Percentiles rank a stretch among this genome's conserved stretches.
Evolutionary conservation across 768 basidiomycete genomes (phyloP).

Genomic region (Rhizopogon vinicolor): DNA sequence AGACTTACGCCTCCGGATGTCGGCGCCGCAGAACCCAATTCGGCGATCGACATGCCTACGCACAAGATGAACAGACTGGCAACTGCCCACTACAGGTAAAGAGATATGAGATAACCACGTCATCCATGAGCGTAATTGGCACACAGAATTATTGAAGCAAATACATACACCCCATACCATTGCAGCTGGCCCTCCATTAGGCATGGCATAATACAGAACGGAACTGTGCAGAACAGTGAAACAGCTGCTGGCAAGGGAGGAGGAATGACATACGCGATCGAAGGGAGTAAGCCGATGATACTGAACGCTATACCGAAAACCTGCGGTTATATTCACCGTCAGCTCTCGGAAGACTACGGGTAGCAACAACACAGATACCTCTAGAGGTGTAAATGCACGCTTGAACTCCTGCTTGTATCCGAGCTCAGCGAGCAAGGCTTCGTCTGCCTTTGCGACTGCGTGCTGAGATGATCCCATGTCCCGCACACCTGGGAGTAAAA

Average conservation of each 20-base stretch:
- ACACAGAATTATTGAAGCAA: no score
- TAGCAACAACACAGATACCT: background rate
- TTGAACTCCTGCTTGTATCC: slow-evolving; percentile 26
- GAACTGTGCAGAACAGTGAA: slow-evolving; percentile 23
- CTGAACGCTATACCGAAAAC: slow-evolving; percentile 28
- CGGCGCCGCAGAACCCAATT: slow-evolving; percentile 35
- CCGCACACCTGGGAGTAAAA: background rate
- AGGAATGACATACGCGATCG: slow-evolving; percentile 5
- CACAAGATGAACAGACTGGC: slow-evolving; percentile 32
- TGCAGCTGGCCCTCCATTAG: slow-evolving; percentile 45
- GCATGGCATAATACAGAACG: slow-evolving; percentile 36
- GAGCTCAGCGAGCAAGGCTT: slow-evolving; percentile 28
- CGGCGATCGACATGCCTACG: slow-evolving; percentile 37
- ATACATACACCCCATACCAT: slow-evolving; percentile 38
- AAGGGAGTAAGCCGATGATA: slow-evolving; percentile 25
- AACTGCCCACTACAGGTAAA: slow-evolving; percentile 29
- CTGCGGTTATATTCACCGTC: background rate
- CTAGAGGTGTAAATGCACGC: slow-evolving; percentile 6
- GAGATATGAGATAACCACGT: background rate
- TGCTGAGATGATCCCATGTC: background rate
- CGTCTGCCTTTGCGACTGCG: slow-evolving; percentile 13
- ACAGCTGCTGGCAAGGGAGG: background rate
- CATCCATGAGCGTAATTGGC: slow-evolving; percentile 2
- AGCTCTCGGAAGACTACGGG: slow-evolving; percentile 5
- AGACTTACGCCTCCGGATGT: slow-evolving; percentile 34